A percentile compares a stretch with the other conserved stretches of the same genome.
Evolutionary conservation across 805 yeast species (phyloP).

Genomic region (Metschnikowia rubicola): DNA sequence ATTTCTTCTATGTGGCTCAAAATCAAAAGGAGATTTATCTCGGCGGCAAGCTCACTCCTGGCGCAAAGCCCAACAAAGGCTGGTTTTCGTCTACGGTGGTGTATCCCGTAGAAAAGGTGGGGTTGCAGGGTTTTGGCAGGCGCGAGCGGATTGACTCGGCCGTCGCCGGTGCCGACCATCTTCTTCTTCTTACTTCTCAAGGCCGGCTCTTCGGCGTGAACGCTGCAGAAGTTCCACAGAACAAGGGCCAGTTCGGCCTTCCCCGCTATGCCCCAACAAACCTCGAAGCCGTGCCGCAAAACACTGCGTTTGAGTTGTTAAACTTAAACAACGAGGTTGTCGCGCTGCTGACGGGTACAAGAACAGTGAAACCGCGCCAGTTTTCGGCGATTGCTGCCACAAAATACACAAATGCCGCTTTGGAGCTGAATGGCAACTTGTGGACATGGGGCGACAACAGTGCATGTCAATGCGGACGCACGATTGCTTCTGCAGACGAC

Average conservation of each 20-base stretch:
- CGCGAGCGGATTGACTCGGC: constrained; percentile 45
- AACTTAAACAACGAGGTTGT: constrained; percentile 51
- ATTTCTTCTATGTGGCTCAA: constrained; percentile 39
- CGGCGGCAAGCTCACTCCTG: constrained; percentile 24
- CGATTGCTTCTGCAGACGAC: constrained; percentile 63
- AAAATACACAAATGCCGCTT: constrained; percentile 63
- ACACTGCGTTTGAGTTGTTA: constrained; percentile 45
- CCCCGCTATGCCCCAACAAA: constrained; percentile 68
- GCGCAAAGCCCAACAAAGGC: neutral
- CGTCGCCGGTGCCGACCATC: constrained; percentile 62
- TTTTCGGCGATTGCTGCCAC: constrained; percentile 71
- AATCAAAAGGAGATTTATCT: constrained; percentile 43
- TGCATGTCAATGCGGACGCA: constrained; percentile 80
- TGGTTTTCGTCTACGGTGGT: constrained; percentile 6
- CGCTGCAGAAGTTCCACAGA: constrained; percentile 36
- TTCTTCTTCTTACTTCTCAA: constrained; percentile 55
- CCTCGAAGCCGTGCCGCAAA: constrained; percentile 39
- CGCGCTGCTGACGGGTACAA: constrained; percentile 17
- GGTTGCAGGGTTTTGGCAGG: constrained; percentile 8
- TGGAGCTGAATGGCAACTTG: constrained; percentile 64
- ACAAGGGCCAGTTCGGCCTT: constrained; percentile 80
- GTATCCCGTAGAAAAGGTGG: constrained; percentile 2
- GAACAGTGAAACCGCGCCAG: constrained; percentile 34
- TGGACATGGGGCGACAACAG: constrained; percentile 85
- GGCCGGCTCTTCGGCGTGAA: constrained; percentile 64